These are phyloP conservation scores for Podosphaera leucotricha DNA, from an alignment of 2,329 filamentous ascomycete genomes.

Conservation along the genomic window DNA sequence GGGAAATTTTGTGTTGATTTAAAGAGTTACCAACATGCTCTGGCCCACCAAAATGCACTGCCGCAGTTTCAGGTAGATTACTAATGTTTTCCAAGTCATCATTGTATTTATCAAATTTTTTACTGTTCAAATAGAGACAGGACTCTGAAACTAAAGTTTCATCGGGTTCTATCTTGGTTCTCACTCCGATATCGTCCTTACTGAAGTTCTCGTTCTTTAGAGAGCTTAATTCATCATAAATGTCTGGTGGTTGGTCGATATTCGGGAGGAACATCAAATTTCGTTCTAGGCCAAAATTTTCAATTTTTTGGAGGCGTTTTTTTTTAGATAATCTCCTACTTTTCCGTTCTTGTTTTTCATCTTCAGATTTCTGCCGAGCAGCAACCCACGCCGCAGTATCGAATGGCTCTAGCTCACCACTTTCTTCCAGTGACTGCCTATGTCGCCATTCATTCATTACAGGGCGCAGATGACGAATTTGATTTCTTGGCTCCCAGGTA, in stretches of 20 bases:
- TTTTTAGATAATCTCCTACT: conserved; percentile 7
- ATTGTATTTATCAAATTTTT: too few relatives aligned
- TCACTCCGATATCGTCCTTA: conserved; percentile 6
- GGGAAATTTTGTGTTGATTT: background rate
- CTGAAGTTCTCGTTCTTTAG: conserved; percentile 2
- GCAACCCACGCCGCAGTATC: conserved; percentile 1
- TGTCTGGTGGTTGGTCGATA: conserved; percentile 3
- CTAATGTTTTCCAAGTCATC: background rate
- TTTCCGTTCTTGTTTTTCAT: conserved; percentile 1
- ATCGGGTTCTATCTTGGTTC: conserved; percentile 7
- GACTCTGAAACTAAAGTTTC: conserved; percentile 3
- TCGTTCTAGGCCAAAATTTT: background rate
- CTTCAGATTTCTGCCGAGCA: conserved; percentile 1
- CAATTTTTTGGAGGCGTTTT: conserved; percentile 5
- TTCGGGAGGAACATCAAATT: background rate
- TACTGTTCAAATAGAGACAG: background rate
- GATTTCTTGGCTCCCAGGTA: conserved; percentile 26
- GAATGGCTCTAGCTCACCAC: background rate
- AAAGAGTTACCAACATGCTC: background rate
- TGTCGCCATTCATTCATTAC: conserved; percentile 5
- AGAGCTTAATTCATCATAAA: conserved; percentile 9
- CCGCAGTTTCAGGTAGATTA: background rate
- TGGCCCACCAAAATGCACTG: background rate
- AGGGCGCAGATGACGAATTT: conserved; percentile 17
- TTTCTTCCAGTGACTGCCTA: background rate